These are phyloP conservation scores for Spathaspora sp. DNA, from an alignment of 805 yeast species.

Conservation along the genomic window DNA sequence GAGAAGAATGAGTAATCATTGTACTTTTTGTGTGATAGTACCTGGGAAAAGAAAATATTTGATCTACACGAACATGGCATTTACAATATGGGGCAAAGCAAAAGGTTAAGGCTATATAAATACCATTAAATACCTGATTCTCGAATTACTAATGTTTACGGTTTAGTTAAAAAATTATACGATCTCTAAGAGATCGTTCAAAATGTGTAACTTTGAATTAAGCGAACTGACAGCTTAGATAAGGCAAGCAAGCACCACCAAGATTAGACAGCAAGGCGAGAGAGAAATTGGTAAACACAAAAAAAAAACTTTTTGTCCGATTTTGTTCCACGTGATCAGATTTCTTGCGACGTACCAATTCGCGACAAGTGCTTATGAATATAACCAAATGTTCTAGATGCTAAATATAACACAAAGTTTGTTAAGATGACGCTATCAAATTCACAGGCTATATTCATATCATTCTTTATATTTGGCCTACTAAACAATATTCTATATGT, in stretches of 20 bases:
- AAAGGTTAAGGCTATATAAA: not conserved
- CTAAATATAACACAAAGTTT: not conserved
- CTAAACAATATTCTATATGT: slow-evolving; percentile 88
- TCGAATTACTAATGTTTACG: not conserved
- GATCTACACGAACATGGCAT: not conserved
- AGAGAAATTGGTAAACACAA: not conserved
- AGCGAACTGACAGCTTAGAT: too few relatives aligned
- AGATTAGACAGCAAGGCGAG: not conserved
- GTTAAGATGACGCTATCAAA: slow-evolving; percentile 1
- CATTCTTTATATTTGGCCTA: slow-evolving; percentile 83
- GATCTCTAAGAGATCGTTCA: too few relatives aligned
- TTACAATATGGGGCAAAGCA: not conserved
- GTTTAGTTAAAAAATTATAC: too few relatives aligned
- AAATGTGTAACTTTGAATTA: too few relatives aligned
- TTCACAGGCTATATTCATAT: slow-evolving; percentile 28
- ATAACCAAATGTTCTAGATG: not conserved
- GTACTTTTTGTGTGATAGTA: not conserved
- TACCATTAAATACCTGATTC: not conserved
- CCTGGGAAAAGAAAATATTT: not conserved
- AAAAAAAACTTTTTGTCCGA: too few relatives aligned
- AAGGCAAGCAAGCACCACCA: not conserved
- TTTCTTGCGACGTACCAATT: too few relatives aligned
- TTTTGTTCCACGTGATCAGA: not conserved
- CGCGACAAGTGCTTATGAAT: not conserved
- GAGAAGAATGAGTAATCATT: not conserved